phyloP scores from a whole-genome alignment of 2,329 filamentous ascomycete genomes.

The Cryphonectria carpinicola region DNA sequence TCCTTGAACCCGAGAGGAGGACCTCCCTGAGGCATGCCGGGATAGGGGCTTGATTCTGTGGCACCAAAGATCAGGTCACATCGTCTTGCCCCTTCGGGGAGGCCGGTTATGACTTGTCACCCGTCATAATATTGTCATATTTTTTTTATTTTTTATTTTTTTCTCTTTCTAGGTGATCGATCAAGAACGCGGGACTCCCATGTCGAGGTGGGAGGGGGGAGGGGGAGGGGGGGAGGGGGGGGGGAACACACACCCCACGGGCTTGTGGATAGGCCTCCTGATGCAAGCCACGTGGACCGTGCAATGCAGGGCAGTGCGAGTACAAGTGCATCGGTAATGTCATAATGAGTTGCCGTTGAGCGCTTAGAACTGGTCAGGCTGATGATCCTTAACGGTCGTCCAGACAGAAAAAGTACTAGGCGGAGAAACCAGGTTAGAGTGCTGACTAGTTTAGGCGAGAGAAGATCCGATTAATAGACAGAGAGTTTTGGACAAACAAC shows the following conservation, averaged over 20 bases:
- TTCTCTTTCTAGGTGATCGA: not conserved
- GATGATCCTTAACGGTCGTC: not conserved
- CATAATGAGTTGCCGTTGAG: not conserved
- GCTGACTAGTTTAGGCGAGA: not conserved
- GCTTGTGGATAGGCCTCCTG: not conserved
- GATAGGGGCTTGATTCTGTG: not conserved
- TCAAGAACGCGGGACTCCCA: not conserved
- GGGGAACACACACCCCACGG: not conserved
- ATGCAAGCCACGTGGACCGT: constrained; percentile 3
- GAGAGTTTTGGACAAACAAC: not conserved
- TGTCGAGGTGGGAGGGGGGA: not conserved
- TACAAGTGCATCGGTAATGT: not conserved
- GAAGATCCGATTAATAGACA: not conserved
- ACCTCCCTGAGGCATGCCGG: not conserved
- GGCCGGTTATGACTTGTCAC: constrained; percentile 9
- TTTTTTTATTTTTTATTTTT: not conserved
- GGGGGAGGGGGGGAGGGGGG: not conserved
- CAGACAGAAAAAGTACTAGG: not conserved
- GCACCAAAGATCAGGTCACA: constrained; percentile 5
- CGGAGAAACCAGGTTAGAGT: not conserved
- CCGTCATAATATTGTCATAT: not conserved
- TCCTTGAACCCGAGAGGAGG: not conserved
- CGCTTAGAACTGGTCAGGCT: not conserved
- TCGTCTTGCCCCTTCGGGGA: not conserved
- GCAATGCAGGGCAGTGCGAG: not conserved